A percentile compares a stretch with the other conserved stretches of the same genome.
Conservation (phyloP, 495 filamentous ascomycete genomes). For the Polyplosphaeria fusca region DNA sequence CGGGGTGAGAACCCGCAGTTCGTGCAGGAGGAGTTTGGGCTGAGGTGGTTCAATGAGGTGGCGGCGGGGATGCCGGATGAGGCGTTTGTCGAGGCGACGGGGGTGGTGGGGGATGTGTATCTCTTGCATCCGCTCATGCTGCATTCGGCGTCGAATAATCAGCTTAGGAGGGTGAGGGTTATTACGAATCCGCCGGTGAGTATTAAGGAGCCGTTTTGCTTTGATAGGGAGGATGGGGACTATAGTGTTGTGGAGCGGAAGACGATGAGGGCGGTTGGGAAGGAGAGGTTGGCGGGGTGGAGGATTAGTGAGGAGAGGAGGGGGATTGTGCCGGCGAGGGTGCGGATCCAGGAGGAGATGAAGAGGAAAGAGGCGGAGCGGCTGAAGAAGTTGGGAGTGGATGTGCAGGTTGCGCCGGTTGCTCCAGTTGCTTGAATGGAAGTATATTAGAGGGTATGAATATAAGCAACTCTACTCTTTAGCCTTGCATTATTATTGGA, state of each 20-base stretch:
- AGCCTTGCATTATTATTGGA: too few species aligned
- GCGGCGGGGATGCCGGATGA: conserved; percentile 44
- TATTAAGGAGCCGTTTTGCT: conserved; percentile 58
- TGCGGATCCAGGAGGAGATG: conserved; percentile 52
- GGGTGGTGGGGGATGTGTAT: conserved; percentile 63
- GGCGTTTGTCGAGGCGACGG: conserved; percentile 64
- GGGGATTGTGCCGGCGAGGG: conserved; percentile 46
- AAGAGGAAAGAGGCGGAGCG: conserved; percentile 42
- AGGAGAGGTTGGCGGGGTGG: conserved; percentile 59
- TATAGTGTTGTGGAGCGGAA: conserved; percentile 69
- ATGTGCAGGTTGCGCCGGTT: not conserved
- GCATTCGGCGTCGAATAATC: conserved; percentile 62
- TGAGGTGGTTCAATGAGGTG: conserved; percentile 55
- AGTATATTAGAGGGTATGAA: too few species aligned
- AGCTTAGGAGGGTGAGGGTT: conserved; percentile 56
- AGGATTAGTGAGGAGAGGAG: conserved; percentile 56
- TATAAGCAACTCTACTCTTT: too few species aligned
- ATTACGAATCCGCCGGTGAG: conserved; percentile 72
- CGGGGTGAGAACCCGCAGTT: conserved; percentile 46
- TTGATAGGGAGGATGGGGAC: conserved; percentile 57
- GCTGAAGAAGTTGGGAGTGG: conserved; percentile 25
- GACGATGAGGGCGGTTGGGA: conserved; percentile 59
- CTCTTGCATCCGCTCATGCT: conserved; percentile 73
- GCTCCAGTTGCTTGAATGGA: conserved; percentile 10
- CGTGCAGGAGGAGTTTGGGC: conserved; percentile 34